Base-by-base conservation (phyloP, 2,329 filamentous ascomycete genomes). In the Diaporthe citriasiana region DNA sequence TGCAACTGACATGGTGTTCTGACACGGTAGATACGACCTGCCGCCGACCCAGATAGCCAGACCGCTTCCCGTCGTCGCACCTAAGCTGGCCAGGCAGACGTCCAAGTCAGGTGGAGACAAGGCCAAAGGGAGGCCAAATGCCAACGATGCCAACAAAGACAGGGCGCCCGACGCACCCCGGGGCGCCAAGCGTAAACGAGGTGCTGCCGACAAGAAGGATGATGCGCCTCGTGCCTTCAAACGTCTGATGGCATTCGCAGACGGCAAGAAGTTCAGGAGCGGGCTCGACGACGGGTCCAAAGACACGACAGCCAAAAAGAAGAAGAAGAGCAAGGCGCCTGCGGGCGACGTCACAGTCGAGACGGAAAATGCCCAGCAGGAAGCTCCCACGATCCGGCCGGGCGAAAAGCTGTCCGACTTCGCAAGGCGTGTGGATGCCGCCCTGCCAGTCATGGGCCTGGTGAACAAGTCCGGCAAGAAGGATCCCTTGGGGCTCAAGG, bases 171-270 rank as follows among this genome's bases (percentile, higher is more conserved):
- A 73, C 12, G 71, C 78, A 40, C 90, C 85, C 79, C 87, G 83
- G 81, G 76, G 81, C 73, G 76, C 79, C 66, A 88, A 88, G 78
- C 85, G 84, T 84, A 92, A 87, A 84, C 81, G 84, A 74, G 82
- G 81, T 45, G 79, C 76, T 57, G 78, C 82, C 68, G 74, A 75
- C 55, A 82, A 82, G 40, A 86, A 89, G 51, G 92, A 97, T 81
- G 97, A 98, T 84, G 95, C 94, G 1, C 97, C 97, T 0, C 93
- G 94, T 77, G 94, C 93, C 1, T 99, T 99, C 83, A 90, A 91
- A 76, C 92, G 95, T 17, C 85, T 98, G 76, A 97, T 98, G 93
- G 91, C 93, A 45, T 90, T 92, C 77, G 89, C 92, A 53, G 83
- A 86, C 22, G 88, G 90, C n/a, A 92, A 91, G 79, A 89, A 87